Conservation (phyloP, 106 monocot species). For the Allium cepa region DNA sequence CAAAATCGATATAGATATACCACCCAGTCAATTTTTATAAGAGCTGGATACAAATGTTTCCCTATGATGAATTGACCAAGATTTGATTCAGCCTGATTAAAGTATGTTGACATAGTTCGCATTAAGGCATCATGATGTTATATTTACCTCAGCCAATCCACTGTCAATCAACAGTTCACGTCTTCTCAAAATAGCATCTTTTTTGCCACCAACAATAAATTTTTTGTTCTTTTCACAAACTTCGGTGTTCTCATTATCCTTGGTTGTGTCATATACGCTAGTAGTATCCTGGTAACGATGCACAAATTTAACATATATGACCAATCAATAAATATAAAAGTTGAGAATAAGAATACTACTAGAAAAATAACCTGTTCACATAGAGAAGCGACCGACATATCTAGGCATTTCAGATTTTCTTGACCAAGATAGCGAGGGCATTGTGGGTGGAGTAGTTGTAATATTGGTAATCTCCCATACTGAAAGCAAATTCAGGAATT, state of each 20-base stretch:
- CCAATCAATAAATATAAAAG: too few species aligned
- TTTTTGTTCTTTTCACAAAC: constrained; percentile 12
- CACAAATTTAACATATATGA: too few species aligned
- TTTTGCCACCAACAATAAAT: constrained; percentile 47
- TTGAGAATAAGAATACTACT: too few species aligned
- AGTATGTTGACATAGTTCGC: not conserved
- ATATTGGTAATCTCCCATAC: constrained; percentile 67
- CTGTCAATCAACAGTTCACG: constrained; percentile 71
- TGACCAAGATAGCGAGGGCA: constrained; percentile 69
- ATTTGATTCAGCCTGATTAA: too few species aligned
- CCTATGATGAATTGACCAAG: too few species aligned
- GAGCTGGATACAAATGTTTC: too few species aligned
- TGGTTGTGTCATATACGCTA: constrained; percentile 7
- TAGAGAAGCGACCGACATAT: constrained; percentile 53
- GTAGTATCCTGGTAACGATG: too few species aligned
- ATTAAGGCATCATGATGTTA: not conserved
- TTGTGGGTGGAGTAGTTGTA: constrained; percentile 78
- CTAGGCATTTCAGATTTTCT: constrained; percentile 66
- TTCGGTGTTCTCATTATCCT: constrained; percentile 6
- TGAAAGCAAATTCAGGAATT: not conserved
- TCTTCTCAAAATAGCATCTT: constrained; percentile 67
- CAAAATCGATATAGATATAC: too few species aligned
- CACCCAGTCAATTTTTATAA: too few species aligned
- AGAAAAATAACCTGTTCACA: constrained; percentile 31
- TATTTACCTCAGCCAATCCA: constrained; percentile 75